These are phyloP conservation scores for Venturia aucupariae DNA, from an alignment of 2,329 filamentous ascomycete genomes.

Conservation along the genomic window DNA sequence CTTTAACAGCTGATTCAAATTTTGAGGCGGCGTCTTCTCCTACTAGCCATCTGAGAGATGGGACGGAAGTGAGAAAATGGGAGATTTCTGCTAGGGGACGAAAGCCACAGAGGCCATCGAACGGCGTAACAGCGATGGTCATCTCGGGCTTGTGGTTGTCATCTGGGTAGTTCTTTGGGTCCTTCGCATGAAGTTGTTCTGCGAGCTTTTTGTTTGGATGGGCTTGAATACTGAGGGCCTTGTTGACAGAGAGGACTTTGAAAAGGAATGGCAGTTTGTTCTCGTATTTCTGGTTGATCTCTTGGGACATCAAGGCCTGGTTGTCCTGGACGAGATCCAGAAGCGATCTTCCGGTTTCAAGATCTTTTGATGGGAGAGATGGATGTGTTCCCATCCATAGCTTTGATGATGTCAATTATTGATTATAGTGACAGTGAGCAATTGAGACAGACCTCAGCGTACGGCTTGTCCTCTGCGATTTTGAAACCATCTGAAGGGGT, in stretches of 20 bases:
- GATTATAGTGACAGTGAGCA: not conserved
- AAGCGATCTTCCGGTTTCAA: slow-evolving; percentile 73
- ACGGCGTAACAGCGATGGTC: slow-evolving; percentile 94
- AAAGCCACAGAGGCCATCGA: slow-evolving; percentile 94
- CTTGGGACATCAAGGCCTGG: slow-evolving; percentile 64
- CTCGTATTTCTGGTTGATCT: slow-evolving; percentile 66
- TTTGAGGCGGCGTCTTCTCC: slow-evolving; percentile 38
- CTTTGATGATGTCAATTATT: slow-evolving; percentile 38
- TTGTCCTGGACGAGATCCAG: slow-evolving; percentile 85
- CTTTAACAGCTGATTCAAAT: slow-evolving; percentile 40
- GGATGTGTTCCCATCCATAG: slow-evolving; percentile 99
- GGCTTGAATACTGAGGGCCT: slow-evolving; percentile 93
- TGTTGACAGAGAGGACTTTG: slow-evolving; percentile 94
- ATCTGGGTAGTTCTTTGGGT: slow-evolving; percentile 89
- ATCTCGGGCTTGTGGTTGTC: slow-evolving; percentile 99
- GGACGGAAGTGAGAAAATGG: slow-evolving; percentile 66
- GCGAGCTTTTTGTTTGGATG: slow-evolving; percentile 94
- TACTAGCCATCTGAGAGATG: slow-evolving; percentile 39
- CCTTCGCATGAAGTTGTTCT: slow-evolving; percentile 73
- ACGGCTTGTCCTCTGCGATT: slow-evolving; percentile 80
- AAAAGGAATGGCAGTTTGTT: slow-evolving; percentile 89
- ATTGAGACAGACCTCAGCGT: slow-evolving; percentile 62
- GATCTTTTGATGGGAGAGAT: slow-evolving; percentile 85
- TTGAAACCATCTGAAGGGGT: slow-evolving; percentile 66
- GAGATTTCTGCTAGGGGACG: slow-evolving; percentile 76